Conservation (phyloP, 306 rosid genomes). For the Cyamopsis tetragonoloba region DNA sequence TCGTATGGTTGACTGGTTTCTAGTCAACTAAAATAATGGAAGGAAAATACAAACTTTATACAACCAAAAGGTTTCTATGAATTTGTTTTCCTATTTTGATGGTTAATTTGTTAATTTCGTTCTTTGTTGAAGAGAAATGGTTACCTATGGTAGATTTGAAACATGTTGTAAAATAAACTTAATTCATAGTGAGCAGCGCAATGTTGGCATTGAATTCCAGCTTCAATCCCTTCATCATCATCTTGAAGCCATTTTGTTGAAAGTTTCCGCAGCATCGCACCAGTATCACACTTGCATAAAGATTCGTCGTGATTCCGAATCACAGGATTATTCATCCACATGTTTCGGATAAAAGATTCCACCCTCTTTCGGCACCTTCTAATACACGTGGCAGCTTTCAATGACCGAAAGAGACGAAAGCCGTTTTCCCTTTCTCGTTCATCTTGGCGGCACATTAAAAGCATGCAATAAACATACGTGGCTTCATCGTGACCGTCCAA, state of each 20-base stretch:
- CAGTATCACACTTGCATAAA: neutral
- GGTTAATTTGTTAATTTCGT: neutral
- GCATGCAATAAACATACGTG: conserved; percentile 31
- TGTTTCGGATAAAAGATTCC: neutral
- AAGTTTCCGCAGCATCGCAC: neutral
- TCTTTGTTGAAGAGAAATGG: neutral
- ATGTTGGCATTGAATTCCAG: conserved; percentile 12
- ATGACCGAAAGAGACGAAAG: neutral
- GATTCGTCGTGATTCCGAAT: neutral
- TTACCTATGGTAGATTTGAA: neutral
- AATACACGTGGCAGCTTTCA: conserved; percentile 5
- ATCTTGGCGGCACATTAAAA: conserved; percentile 19
- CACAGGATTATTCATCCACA: conserved; percentile 32
- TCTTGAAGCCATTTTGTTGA: neutral
- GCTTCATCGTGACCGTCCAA: conserved; percentile 37
- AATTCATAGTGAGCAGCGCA: conserved; percentile 30
- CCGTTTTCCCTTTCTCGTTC: conserved; percentile 17
- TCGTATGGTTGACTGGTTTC: no score
- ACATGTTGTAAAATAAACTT: neutral
- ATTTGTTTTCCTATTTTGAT: neutral
- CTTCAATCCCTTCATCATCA: neutral
- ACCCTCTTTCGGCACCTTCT: conserved; percentile 32
- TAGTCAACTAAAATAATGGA: no score
- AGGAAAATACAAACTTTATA: no score
- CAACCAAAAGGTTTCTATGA: neutral